phyloP scores from a whole-genome alignment of 1,139 yeast genomes.

The Kodamaea ohmeri region DNA sequence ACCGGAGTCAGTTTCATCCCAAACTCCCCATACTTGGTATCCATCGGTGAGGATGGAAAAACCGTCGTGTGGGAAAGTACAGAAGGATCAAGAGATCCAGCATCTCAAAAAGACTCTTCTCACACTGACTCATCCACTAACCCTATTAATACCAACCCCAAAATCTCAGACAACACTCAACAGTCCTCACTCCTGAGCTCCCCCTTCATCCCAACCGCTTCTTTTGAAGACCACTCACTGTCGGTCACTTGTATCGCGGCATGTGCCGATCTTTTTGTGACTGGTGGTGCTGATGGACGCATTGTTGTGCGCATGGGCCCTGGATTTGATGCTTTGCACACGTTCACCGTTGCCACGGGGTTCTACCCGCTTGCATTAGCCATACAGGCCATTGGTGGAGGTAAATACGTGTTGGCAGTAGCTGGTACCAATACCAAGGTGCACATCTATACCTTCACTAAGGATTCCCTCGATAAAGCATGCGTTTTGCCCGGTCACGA shows the following conservation, averaged over 20 bases:
- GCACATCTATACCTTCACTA: conserved; percentile 41
- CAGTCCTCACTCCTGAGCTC: no score
- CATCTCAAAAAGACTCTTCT: no score
- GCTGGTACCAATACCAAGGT: conserved; percentile 73
- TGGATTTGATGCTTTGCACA: conserved; percentile 17
- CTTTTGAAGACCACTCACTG: conserved; percentile 37
- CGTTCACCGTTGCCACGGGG: conserved; percentile 44
- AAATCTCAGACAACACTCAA: no score
- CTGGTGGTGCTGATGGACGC: conserved; percentile 68
- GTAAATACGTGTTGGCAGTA: conserved; percentile 59
- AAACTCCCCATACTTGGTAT: conserved; percentile 44
- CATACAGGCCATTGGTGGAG: conserved; percentile 38
- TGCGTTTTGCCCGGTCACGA: conserved; percentile 81
- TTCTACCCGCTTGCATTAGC: conserved; percentile 68
- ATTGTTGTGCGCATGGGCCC: conserved; percentile 35
- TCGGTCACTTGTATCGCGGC: conserved; percentile 53
- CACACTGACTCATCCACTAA: no score
- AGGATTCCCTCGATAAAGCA: conserved; percentile 29
- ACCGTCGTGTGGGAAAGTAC: conserved; percentile 70
- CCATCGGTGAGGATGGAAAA: conserved; percentile 64
- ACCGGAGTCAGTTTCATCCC: conserved; percentile 60
- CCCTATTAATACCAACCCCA: no score
- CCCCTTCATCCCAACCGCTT: conserved; percentile 26
- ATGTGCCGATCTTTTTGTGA: conserved; percentile 38
- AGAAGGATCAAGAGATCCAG: conserved; percentile 13